phyloP scores from a whole-genome alignment of 441 rosid genomes.

The Bocquillonia castaneifolia region DNA sequence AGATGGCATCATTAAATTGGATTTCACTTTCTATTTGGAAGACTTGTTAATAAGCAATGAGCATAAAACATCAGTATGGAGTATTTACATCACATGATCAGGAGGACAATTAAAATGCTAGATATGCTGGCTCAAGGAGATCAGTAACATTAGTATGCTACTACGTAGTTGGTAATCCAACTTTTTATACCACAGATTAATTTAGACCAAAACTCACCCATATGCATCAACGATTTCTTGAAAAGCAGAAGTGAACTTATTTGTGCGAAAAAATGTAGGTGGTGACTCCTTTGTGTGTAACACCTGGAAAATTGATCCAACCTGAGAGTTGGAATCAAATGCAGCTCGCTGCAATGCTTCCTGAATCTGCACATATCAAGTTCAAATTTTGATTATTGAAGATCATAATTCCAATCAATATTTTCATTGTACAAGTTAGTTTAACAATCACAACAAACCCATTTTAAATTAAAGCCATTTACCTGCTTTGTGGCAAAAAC shows the following conservation, averaged over 20 bases:
- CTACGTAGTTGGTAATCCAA: not conserved
- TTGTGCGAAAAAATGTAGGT: conserved; percentile 69
- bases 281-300: conserved; percentile 62
- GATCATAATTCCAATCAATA: conserved; percentile 1
- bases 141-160: not conserved
- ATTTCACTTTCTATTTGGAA: conserved; percentile 1
- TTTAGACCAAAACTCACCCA: conserved; percentile 48
- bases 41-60: not conserved
- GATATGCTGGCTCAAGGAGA: not conserved
- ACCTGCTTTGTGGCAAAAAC: conserved; percentile 68
- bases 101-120: not conserved
- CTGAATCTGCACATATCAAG: conserved; percentile 51
- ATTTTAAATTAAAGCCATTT: conserved; percentile 5
- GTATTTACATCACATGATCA: not conserved
- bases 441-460: not conserved
- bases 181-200: conserved; percentile 5
- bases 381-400: conserved; percentile 17
- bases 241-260: conserved; percentile 65
- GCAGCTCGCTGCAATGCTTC: conserved; percentile 63
- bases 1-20: not conserved
- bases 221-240: conserved; percentile 83
- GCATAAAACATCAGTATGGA: not conserved
- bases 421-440: conserved; percentile 1
- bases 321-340: conserved; percentile 65
- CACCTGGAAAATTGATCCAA: conserved; percentile 63